Evolutionary conservation across 2,329 filamentous ascomycete genomes (phyloP), one percentile per base, ranked within the genome.

Genomic region (Tolypocladium tropicale): DNA sequence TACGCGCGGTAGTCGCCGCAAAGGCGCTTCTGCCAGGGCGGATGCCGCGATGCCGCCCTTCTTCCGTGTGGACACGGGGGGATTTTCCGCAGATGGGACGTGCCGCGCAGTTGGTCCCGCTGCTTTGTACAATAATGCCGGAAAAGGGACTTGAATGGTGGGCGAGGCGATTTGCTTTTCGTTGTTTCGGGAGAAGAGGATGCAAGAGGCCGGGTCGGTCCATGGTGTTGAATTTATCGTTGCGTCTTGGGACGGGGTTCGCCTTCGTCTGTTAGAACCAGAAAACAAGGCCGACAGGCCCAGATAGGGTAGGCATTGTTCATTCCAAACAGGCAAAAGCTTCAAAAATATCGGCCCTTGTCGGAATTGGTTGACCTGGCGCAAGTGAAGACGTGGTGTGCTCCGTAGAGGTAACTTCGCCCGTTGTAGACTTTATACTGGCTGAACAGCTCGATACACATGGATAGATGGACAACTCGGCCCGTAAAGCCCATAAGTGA

Each of bases 1-100:
- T 95, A 95, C 72, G 70, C 73, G 21, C 67, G 72, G 56, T 73
- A 62, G 10, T 28, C 12, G 10, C 33, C 14, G n/a, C 39, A 18
- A 2, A 12, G 36, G 6, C 7, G 36, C n/a, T n/a, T n/a, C n/a
- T n/a, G n/a, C n/a, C n/a, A n/a, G n/a, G n/a, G n/a, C 4, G 21
- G 11, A 16, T 21, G 39, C 7, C 10, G 39, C 4, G n/a, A 23
- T 21, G 4, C 10, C n/a, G n/a, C n/a, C n/a, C n/a, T n/a, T n/a
- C n/a, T n/a, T n/a, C n/a, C n/a, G n/a, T n/a, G n/a, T n/a, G n/a
- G n/a, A n/a, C n/a, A n/a, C n/a, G n/a, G n/a, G n/a, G n/a, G n/a
- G 46, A n/a, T 6, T 11, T 23, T 7, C 25, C 14, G 7, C 10
- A 25, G 10, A 25, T 1, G 43, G 43, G 7, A 23, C 9, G 23